These are phyloP conservation scores for Deakozyma indianensis DNA, from an alignment of 805 yeast genomes.

Conservation along the genomic window DNA sequence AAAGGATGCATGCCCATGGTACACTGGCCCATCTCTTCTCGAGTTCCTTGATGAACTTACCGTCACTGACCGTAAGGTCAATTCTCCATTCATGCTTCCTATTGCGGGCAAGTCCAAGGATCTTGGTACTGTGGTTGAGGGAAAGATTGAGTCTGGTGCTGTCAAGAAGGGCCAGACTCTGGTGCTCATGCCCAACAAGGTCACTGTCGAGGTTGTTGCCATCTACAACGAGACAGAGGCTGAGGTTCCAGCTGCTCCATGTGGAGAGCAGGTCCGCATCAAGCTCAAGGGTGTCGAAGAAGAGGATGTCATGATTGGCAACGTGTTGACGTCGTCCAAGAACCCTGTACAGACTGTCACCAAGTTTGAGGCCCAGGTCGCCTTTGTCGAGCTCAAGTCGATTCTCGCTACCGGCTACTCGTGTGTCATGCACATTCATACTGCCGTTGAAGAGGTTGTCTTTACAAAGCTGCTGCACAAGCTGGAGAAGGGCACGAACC, in stretches of 20 bases:
- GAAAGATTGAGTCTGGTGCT: constrained; percentile 94
- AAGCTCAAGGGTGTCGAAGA: constrained; percentile 93
- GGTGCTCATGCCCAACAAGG: constrained; percentile 85
- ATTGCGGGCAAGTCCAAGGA: constrained; percentile 90
- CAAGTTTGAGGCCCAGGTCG: constrained; percentile 87
- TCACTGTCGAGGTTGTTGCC: constrained; percentile 67
- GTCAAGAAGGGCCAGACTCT: constrained; percentile 64
- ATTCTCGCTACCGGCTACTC: constrained; percentile 91
- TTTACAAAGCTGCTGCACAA: constrained; percentile 76
- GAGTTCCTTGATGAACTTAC: constrained; percentile 80
- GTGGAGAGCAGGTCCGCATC: constrained; percentile 96
- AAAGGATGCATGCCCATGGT: constrained; percentile 75
- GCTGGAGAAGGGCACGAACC: constrained; percentile 91
- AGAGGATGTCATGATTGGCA: constrained; percentile 87
- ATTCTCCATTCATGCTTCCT: constrained; percentile 97
- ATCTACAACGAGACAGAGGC: constrained; percentile 92
- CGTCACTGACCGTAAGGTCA: constrained; percentile 69
- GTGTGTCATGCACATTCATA: constrained; percentile 97
- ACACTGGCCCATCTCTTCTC: constrained; percentile 78
- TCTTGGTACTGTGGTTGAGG: constrained; percentile 94
- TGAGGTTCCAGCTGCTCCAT: constrained; percentile 76
- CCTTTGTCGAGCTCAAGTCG: constrained; percentile 90
- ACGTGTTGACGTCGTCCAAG: constrained; percentile 72
- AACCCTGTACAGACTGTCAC: constrained; percentile 87
- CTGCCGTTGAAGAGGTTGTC: constrained; percentile 92